Evolutionary conservation across 768 basidiomycete species (phyloP), one percentile per base, ranked within the genome.

Genomic region (Leccinum disarticulatum): DNA sequence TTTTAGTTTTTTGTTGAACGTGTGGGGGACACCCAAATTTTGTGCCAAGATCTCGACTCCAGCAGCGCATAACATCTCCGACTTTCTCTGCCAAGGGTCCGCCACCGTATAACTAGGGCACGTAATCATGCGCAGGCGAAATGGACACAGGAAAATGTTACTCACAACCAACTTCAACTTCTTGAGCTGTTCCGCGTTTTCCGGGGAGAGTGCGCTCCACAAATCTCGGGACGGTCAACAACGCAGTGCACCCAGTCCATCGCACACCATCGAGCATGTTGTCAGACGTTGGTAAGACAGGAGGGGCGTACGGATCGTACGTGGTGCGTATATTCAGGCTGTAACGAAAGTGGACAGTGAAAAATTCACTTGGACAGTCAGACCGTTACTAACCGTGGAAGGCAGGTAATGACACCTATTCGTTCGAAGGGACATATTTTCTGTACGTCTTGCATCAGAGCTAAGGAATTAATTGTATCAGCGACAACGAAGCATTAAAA

Each of bases 311-410:
- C 1, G 50, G 47, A 36, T 62, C 35, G 14, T 55, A 1, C 56
- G 61, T 4, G 77, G 79, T 19, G 78, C 71, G 55, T 71, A 79
- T 2, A 80, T 43, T 7, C 61, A 67, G 0, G 73, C 65, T 5
- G 73, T 62, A 1, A 60, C 43, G 7, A 73, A 54, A 27, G 30
- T 55, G 27, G 66, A 70, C n/a, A 79, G 31, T 3, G 77, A 69
- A 25, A 61, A 33, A 4, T 77, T 57, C 0, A 80, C 52, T 33
- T 78, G 76, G 1, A 66, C 53, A 9, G 56, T 55, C 10, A 74
- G 36, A 1, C 79, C 78, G 4, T n/a, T n/a, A n/a, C n/a, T 75
- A 59, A 0, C 67, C 68, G 59, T 81, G 78, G 66, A 81, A 81
- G 6, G 77, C 46, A 6, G 80, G 79, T 15, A 80, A 76, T 73